These are phyloP conservation scores for Yamadazyma spencermartinsiae DNA, from an alignment of 1,139 yeast species.

Conservation along the genomic window DNA sequence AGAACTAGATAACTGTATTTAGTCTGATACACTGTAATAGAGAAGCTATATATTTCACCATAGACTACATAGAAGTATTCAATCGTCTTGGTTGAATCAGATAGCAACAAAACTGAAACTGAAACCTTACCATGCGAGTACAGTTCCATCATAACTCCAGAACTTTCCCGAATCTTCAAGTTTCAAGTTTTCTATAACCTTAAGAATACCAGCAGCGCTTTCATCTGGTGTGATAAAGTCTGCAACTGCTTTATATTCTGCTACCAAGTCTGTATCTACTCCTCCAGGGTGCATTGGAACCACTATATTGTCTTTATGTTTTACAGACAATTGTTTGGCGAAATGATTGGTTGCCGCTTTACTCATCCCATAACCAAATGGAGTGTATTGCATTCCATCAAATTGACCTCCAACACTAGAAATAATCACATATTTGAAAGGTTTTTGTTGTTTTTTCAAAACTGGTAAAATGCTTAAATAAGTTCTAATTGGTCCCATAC, in stretches of 20 bases:
- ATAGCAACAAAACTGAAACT: too few species aligned
- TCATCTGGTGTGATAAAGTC: slow-evolving; percentile 2
- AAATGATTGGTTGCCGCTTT: slow-evolving; percentile 30
- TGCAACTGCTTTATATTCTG: neutral
- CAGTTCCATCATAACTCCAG: slow-evolving; percentile 4
- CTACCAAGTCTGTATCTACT: slow-evolving; percentile 27
- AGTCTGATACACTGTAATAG: too few species aligned
- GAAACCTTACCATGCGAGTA: neutral
- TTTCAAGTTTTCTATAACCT: slow-evolving; percentile 1
- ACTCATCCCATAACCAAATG: slow-evolving; percentile 27
- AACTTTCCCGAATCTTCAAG: slow-evolving; percentile 6
- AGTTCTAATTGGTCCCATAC: neutral
- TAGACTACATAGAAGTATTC: too few species aligned
- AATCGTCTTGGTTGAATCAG: too few species aligned
- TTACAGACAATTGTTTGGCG: slow-evolving; percentile 5
- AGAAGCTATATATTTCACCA: too few species aligned
- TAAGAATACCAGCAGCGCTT: slow-evolving; percentile 2
- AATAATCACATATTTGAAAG: neutral
- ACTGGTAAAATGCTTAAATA: neutral
- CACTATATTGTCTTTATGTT: slow-evolving; percentile 37
- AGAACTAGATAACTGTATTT: too few species aligned
- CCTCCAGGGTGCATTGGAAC: slow-evolving; percentile 31
- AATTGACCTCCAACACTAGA: slow-evolving; percentile 4
- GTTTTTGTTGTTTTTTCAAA: neutral
- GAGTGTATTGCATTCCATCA: neutral